phyloP scores from a whole-genome alignment of 2,329 filamentous ascomycete genomes.

The Cladosporium cucumerinum region DNA sequence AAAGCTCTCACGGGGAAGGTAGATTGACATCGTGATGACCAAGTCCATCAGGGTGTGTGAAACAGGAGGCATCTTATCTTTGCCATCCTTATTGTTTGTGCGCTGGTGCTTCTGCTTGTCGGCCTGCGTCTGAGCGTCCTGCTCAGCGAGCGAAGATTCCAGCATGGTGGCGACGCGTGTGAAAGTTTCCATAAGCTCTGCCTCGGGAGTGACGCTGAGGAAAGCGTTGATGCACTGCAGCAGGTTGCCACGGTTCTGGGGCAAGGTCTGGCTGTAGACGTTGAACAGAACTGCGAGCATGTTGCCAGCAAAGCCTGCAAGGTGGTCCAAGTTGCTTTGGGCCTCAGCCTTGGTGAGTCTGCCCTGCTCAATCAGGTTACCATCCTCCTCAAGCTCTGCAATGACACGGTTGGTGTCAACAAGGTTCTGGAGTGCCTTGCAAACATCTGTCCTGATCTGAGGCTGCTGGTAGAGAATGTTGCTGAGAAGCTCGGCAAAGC shows the following conservation, averaged over 20 bases:
- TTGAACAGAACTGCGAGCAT: constrained; percentile 97
- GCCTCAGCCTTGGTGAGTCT: constrained; percentile 73
- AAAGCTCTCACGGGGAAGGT: constrained; percentile 85
- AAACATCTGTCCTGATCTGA: constrained; percentile 81
- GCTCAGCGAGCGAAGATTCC: constrained; percentile 63
- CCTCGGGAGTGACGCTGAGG: constrained; percentile 64
- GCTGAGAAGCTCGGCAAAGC: constrained; percentile 83
- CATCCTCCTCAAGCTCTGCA: constrained; percentile 62
- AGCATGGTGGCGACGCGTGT: constrained; percentile 82
- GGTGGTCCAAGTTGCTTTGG: constrained; percentile 73
- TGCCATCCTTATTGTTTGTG: constrained; percentile 40
- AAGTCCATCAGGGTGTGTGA: constrained; percentile 95
- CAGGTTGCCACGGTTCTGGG: constrained; percentile 85
- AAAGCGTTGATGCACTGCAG: constrained; percentile 93
- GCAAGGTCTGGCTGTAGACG: constrained; percentile 93
- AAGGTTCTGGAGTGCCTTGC: constrained; percentile 77
- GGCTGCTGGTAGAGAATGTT: constrained; percentile 92
- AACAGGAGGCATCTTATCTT: constrained; percentile 81
- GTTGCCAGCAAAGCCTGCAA: constrained; percentile 77
- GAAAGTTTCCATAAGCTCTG: constrained; percentile 84
- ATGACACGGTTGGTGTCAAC: constrained; percentile 91
- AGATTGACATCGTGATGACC: constrained; percentile 91
- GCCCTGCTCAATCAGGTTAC: constrained; percentile 73
- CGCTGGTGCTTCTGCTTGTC: constrained; percentile 56
- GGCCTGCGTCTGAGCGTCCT: constrained; percentile 60